phyloP scores from a whole-genome alignment of 352 stramenopile genomes.

The Blastocystis sp. region DNA sequence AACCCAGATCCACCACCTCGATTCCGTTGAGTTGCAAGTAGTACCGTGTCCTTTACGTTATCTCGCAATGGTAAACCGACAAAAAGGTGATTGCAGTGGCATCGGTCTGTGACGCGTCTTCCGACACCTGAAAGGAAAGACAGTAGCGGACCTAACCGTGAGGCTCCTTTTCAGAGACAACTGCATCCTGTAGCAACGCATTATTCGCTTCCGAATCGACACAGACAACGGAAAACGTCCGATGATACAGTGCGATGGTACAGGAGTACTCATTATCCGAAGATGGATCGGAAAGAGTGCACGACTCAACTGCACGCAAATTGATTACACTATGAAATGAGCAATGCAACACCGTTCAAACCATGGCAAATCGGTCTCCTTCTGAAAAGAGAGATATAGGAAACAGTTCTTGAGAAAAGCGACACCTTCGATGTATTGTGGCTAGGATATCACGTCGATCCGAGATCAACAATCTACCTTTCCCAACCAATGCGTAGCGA shows the following conservation, averaged over 20 bases:
- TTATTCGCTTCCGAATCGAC: background rate
- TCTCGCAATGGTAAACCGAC: background rate
- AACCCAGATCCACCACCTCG: background rate
- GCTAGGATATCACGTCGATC: background rate
- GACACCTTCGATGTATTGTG: background rate
- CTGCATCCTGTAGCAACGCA: background rate
- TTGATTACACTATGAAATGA: constrained; percentile 10
- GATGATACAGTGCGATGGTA: constrained; percentile 3
- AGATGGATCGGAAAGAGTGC: background rate
- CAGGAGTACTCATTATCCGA: background rate
- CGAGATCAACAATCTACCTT: background rate
- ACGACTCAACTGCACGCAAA: constrained; percentile 14
- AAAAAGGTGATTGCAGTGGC: background rate
- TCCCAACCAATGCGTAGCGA: background rate
- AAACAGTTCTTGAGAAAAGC: background rate
- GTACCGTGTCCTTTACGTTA: background rate
- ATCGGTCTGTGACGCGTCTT: background rate
- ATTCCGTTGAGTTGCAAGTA: constrained; percentile 27
- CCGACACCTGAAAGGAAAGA: background rate
- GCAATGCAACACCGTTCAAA: background rate
- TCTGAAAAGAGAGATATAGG: background rate
- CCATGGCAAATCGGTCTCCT: constrained; percentile 2
- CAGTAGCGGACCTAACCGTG: background rate
- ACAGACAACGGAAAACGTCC: constrained; percentile 5
- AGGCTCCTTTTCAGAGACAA: background rate